phyloP scores from a whole-genome alignment of 345 rosid genomes.

The Syzygium jambos region DNA sequence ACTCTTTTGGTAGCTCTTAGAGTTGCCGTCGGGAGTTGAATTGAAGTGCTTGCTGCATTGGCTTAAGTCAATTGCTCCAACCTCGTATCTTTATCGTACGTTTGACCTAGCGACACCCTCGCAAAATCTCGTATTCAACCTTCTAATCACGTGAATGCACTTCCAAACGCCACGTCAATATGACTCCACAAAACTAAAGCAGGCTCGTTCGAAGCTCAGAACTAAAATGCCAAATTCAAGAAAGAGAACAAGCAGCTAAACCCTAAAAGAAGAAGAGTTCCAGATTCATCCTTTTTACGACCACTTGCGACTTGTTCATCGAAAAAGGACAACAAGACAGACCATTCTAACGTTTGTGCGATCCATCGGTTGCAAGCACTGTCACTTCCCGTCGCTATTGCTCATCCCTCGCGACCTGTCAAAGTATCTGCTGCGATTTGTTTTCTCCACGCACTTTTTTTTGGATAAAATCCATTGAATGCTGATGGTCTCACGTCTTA shows the following conservation, averaged over 20 bases:
- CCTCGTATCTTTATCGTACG: too few relatives aligned
- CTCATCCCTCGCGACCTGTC: not conserved
- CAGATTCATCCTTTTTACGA: not conserved
- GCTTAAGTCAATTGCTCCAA: too few relatives aligned
- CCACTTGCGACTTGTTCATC: not conserved
- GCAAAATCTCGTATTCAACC: too few relatives aligned
- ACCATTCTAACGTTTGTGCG: not conserved
- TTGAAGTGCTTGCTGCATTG: not conserved
- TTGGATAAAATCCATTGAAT: not conserved
- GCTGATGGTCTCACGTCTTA: not conserved
- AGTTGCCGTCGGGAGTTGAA: not conserved
- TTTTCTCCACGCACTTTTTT: not conserved
- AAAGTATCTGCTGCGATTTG: not conserved
- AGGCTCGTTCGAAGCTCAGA: too few relatives aligned
- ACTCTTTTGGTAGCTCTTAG: not conserved
- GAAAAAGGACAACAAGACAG: not conserved
- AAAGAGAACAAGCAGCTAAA: too few relatives aligned
- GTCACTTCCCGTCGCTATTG: not conserved
- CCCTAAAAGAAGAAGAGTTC: not conserved
- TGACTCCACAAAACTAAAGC: too few relatives aligned
- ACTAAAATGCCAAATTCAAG: too few relatives aligned
- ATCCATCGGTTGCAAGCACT: not conserved
- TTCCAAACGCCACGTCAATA: too few relatives aligned
- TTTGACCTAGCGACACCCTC: too few relatives aligned
- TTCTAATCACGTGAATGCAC: too few relatives aligned